Evolutionary conservation across 2,329 filamentous ascomycete species (phyloP), one percentile per base, ranked within the genome.

Genomic region (Botrytis aclada): DNA sequence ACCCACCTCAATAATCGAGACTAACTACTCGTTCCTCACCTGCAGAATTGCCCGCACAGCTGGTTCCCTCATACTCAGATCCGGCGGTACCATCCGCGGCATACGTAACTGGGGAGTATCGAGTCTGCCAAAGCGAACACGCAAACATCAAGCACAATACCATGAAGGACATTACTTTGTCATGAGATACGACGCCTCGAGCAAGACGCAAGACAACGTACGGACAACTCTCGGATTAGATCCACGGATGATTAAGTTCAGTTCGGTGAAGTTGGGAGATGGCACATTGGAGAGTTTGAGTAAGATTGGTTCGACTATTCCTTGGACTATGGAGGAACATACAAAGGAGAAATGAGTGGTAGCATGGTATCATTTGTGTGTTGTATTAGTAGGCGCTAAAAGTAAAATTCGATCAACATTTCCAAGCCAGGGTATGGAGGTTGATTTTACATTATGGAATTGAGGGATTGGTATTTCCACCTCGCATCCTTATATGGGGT

Each of bases 31-130:
- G 39, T 76, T 74, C 72, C 32, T 71, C 64, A 58, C 41, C 20
- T 34, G 32, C 79, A 97, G 94, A 87, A 97, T 98, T 84, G 94
- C 94, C 82, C 90, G 92, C 80, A 93, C 93, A 71, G 89, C 94
- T 76, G 95, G 95, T 79, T 89, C 91, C 78, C 88, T 95, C 76
- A 88, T 99, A 81, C 92, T 99, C 79, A 88, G 88, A 78, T 88
- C 91, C 77, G 92, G 92, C 82, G 96, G 96, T 83, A 95, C 98
- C 72, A 90, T 99, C 81, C 94, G 96, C 79, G 94, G 94, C 81
- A 88, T 97, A 81, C 91, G 91, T 78, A 99, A 99, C 87, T 99
- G 96, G 96, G 96, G 96, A 81, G 88, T 93, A 78, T 98, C 96
- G 84, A 87, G 91, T 65, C 91, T 99, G 29, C 95, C 96, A 65